Percentiles rank a stretch among this genome's conserved stretches.
phyloP scores from a whole-genome alignment of 352 stramenopile species.

The Globisporangium alternatum region DNA sequence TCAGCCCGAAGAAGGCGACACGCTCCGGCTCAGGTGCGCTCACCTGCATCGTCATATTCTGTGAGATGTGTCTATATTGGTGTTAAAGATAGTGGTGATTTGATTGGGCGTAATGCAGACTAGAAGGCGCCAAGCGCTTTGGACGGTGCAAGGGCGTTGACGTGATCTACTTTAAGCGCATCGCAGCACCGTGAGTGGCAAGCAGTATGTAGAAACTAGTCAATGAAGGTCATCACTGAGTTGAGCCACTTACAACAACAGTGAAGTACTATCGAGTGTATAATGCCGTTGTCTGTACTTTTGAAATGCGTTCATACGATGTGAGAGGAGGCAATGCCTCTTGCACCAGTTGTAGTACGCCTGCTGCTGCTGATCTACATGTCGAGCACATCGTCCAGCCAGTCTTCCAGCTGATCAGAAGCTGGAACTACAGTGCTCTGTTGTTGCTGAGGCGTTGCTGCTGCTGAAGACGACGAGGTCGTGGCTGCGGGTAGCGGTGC shows the following conservation, averaged over 20 bases:
- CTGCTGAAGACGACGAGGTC: conserved; percentile 4
- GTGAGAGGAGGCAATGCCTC: no score
- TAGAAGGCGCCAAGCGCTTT: conserved; percentile 74
- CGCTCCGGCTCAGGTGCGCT: conserved; percentile 46
- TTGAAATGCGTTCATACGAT: no score
- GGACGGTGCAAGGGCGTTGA: conserved; percentile 79
- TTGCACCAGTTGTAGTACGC: background rate
- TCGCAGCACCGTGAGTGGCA: conserved; percentile 1
- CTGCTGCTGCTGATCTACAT: conserved; percentile 16
- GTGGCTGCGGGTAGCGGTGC: background rate
- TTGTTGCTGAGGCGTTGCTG: conserved; percentile 8
- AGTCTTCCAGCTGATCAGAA: conserved; percentile 57
- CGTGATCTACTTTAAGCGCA: conserved; percentile 70
- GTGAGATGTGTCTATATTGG: background rate
- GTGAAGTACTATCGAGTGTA: background rate
- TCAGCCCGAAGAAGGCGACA: conserved; percentile 65
- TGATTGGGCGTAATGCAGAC: conserved; percentile 17
- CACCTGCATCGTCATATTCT: background rate
- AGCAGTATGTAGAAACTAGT: background rate
- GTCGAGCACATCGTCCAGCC: conserved; percentile 68
- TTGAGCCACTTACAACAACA: background rate
- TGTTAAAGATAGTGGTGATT: background rate
- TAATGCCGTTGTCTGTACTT: background rate
- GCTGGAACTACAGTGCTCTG: conserved; percentile 1
- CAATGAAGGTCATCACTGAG: background rate